These are phyloP conservation scores for Cladorrhinum samala DNA, from an alignment of 495 filamentous ascomycete species.

Conservation along the genomic window DNA sequence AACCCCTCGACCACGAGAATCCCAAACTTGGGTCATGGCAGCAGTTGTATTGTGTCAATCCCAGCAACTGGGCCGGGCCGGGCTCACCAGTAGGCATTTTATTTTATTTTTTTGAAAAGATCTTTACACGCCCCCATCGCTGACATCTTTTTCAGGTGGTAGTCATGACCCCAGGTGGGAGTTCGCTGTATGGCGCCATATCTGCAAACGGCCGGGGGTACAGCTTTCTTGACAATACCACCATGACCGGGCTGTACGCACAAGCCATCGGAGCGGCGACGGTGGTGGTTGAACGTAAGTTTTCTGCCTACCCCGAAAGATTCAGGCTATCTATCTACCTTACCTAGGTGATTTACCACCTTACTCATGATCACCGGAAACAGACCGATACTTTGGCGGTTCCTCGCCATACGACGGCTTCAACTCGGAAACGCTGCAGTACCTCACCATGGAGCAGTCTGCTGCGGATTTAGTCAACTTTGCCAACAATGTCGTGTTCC, in stretches of 20 bases:
- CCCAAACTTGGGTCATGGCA: constrained; percentile 14
- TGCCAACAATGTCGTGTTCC: constrained; percentile 51
- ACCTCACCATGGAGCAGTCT: constrained; percentile 54
- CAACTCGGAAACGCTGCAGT: constrained; percentile 51
- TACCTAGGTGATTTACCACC: too few species aligned
- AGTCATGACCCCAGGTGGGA: constrained; percentile 54
- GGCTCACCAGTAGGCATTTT: constrained; percentile 14
- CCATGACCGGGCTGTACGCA: constrained; percentile 45
- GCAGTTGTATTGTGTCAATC: constrained; percentile 22
- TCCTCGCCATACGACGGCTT: constrained; percentile 54
- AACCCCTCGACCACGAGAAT: constrained; percentile 22
- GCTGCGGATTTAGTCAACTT: constrained; percentile 58
- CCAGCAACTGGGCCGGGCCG: constrained; percentile 15
- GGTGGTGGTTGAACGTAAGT: constrained; percentile 51
- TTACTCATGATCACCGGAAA: neutral
- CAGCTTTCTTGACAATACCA: constrained; percentile 46
- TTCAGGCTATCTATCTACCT: too few species aligned
- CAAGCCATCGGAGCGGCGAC: constrained; percentile 51
- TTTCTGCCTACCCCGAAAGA: neutral
- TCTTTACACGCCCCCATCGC: neutral
- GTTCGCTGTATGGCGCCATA: constrained; percentile 38
- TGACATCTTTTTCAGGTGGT: constrained; percentile 33
- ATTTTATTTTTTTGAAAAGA: neutral
- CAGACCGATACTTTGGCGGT: constrained; percentile 55
- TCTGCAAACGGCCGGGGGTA: constrained; percentile 13